Conservation (phyloP, 192 early-diverging fungal species). For the Geranomyces variabilis region DNA sequence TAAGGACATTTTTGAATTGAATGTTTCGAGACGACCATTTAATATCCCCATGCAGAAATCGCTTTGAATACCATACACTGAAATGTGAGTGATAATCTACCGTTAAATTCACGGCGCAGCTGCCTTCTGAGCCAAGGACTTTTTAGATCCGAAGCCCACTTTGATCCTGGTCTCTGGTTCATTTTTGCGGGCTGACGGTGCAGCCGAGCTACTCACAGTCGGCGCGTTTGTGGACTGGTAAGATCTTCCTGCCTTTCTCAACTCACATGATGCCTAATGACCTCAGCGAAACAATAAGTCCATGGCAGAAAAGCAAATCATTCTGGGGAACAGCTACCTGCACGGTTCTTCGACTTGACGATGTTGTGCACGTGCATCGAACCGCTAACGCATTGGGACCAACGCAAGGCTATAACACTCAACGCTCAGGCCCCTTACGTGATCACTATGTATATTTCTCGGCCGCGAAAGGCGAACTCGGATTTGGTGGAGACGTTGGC, state of each 20-base stretch:
- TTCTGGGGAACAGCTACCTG: constrained; percentile 16
- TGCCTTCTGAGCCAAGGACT: not conserved
- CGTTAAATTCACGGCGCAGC: not conserved
- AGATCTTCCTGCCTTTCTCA: not conserved
- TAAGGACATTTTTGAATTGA: not conserved
- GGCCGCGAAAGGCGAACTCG: not conserved
- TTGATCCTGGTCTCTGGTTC: constrained; percentile 16
- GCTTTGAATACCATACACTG: constrained; percentile 23
- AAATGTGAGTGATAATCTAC: constrained; percentile 10
- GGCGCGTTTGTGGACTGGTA: constrained; percentile 18
- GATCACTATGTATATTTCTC: constrained; percentile 13
- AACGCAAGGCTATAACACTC: not conserved
- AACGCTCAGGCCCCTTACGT: not conserved
- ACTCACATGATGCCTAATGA: not conserved
- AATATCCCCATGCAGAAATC: constrained; percentile 9
- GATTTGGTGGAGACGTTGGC: not conserved
- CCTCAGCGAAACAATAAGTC: not conserved
- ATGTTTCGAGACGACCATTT: not conserved
- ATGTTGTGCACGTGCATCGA: not conserved
- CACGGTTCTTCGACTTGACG: constrained; percentile 12
- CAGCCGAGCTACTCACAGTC: not conserved
- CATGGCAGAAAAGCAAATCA: constrained; percentile 21
- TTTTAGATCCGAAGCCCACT: constrained; percentile 19
- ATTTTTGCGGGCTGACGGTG: not conserved
- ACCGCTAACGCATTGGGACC: not conserved